A percentile compares a stretch with the other conserved stretches of the same genome.
phyloP scores from a whole-genome alignment of 371 early-diverging fungal species.

The Syncephalastrum racemosum region DNA sequence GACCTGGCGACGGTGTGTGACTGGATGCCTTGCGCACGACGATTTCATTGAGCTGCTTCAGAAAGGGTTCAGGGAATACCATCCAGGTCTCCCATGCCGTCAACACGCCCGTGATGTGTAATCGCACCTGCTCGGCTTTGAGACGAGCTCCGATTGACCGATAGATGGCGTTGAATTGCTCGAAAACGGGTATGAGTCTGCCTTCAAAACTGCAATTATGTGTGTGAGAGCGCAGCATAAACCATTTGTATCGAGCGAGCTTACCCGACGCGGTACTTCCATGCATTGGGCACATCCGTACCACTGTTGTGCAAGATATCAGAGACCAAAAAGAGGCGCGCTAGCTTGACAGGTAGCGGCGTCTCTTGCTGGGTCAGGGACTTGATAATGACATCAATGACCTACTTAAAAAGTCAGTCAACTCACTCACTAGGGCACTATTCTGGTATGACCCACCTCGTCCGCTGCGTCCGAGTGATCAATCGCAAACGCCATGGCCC shows the following conservation, averaged over 20 bases:
- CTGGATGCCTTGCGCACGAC: slow-evolving; percentile 27
- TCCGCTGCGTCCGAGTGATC: slow-evolving; percentile 83
- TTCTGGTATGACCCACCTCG: slow-evolving; percentile 43
- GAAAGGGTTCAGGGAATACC: slow-evolving; percentile 76
- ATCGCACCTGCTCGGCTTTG: slow-evolving; percentile 82
- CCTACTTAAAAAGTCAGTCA: slow-evolving; percentile 4
- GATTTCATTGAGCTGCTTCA: slow-evolving; percentile 50
- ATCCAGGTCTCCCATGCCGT: slow-evolving; percentile 89
- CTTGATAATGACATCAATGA: slow-evolving; percentile 62
- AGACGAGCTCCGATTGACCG: slow-evolving; percentile 68
- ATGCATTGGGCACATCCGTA: slow-evolving; percentile 78
- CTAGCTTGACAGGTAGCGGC: slow-evolving; percentile 66
- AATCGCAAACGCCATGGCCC: slow-evolving; percentile 86
- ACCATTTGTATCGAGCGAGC: neutral
- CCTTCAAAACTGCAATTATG: slow-evolving; percentile 57
- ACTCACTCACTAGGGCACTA: too few relatives aligned
- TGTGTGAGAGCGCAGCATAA: neutral
- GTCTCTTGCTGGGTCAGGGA: slow-evolving; percentile 62
- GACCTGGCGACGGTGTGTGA: slow-evolving; percentile 2
- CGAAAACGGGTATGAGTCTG: slow-evolving; percentile 66
- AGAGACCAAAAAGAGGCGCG: slow-evolving; percentile 78
- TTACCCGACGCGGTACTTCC: slow-evolving; percentile 77
- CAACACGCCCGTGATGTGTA: slow-evolving; percentile 65
- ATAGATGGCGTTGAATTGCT: slow-evolving; percentile 70
- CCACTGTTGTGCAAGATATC: slow-evolving; percentile 89